Evolutionary conservation across 257 asterid species (phyloP).

Genomic region (Plantago major): DNA sequence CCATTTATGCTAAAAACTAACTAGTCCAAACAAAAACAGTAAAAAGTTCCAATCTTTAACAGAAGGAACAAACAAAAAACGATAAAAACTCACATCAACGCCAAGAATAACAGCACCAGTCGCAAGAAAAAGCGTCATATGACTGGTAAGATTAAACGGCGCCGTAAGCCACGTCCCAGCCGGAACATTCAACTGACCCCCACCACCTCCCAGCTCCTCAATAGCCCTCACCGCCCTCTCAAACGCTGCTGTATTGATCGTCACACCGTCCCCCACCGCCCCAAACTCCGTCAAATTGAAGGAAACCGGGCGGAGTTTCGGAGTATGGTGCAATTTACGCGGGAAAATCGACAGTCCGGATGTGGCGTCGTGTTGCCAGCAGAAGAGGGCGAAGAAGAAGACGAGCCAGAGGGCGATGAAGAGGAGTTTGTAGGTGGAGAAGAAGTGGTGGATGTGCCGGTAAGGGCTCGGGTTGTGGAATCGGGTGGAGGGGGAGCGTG

Average conservation of each 20-base stretch:
- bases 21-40: background rate
- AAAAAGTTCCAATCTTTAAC: constrained; percentile 20
- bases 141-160: constrained; percentile 81
- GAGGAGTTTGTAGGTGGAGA: constrained; percentile 39
- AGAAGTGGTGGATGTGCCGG: constrained; percentile 12
- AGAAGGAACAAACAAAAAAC: constrained; percentile 1
- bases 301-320: constrained; percentile 45
- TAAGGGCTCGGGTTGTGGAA: background rate
- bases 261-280: constrained; percentile 72
- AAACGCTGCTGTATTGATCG: constrained; percentile 66
- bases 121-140: constrained; percentile 81
- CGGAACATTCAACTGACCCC: constrained; percentile 80
- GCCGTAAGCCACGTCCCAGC: constrained; percentile 81
- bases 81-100: constrained; percentile 48
- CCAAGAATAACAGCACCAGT: constrained; percentile 75
- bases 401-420: constrained; percentile 33
- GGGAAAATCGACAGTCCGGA: constrained; percentile 34
- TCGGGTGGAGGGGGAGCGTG: constrained; percentile 1
- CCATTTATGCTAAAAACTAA: background rate
- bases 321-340: constrained; percentile 31
- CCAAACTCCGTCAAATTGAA: constrained; percentile 80
- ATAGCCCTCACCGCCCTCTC: constrained; percentile 60
- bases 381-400: constrained; percentile 33
- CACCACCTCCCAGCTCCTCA: constrained; percentile 56
- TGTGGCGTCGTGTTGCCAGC: constrained; percentile 47